phyloP scores from a whole-genome alignment of 306 rosid species.

The Parietaria judaica region DNA sequence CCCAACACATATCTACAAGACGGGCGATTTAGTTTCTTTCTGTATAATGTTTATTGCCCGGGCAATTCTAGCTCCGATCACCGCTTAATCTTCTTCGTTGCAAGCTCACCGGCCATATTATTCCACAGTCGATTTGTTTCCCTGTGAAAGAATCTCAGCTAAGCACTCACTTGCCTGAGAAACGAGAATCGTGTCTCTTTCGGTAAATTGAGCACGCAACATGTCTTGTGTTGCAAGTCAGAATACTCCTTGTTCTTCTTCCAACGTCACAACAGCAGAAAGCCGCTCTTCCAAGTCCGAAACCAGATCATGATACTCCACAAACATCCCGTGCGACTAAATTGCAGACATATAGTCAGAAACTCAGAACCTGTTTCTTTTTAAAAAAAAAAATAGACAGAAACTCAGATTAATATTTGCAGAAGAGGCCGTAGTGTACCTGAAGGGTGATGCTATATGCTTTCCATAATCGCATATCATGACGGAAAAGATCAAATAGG shows the following conservation, averaged over 20 bases:
- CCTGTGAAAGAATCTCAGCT: conserved; percentile 12
- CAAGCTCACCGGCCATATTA: conserved; percentile 5
- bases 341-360: conserved; percentile 18
- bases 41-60: conserved; percentile 1
- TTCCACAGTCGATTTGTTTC: conserved; percentile 1
- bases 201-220: conserved; percentile 12
- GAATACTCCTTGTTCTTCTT: conserved; percentile 25
- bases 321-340: conserved; percentile 53
- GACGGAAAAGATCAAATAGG: conserved; percentile 75
- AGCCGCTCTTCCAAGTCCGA: conserved; percentile 70
- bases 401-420: neutral
- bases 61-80: neutral
- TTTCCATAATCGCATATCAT: conserved; percentile 75
- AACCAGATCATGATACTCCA: conserved; percentile 67
- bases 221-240: conserved; percentile 11
- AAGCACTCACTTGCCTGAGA: conserved; percentile 1
- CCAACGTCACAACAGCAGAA: conserved; percentile 37
- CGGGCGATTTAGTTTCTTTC: conserved; percentile 2
- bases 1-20: conserved; percentile 20
- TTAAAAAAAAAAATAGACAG: too few relatives aligned
- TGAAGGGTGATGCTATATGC: conserved; percentile 70
- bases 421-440: conserved; percentile 32
- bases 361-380: neutral
- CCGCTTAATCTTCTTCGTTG: conserved; percentile 6
- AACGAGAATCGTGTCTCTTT: conserved; percentile 19